phyloP scores from a whole-genome alignment of 352 stramenopile genomes.

The Pythium periplocum region DNA sequence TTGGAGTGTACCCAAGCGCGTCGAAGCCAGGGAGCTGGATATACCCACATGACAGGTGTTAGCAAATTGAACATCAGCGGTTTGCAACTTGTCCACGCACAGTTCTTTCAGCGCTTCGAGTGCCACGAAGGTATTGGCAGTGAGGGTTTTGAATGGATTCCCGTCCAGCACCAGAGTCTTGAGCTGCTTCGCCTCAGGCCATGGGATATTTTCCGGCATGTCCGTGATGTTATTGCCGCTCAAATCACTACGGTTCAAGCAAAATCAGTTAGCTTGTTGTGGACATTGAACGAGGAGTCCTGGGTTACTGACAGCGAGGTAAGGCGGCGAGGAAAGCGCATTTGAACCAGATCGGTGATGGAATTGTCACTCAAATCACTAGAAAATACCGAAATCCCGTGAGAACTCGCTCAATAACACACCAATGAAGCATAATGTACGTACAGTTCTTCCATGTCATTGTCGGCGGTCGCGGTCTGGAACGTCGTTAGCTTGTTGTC shows the following conservation, averaged over 20 bases:
- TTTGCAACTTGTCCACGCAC: slow-evolving; percentile 17
- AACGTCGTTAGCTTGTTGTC: slow-evolving; percentile 59
- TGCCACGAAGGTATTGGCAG: slow-evolving; percentile 28
- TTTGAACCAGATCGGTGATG: slow-evolving; percentile 30
- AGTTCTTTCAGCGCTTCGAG: slow-evolving; percentile 48
- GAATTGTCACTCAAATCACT: slow-evolving; percentile 41
- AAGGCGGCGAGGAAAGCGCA: slow-evolving; percentile 35
- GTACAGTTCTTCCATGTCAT: slow-evolving; percentile 51
- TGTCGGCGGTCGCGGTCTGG: slow-evolving; percentile 27
- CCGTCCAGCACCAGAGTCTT: slow-evolving; percentile 56
- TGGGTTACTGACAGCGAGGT: slow-evolving; percentile 26
- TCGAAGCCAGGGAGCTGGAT: too few species aligned
- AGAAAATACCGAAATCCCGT: slow-evolving; percentile 2
- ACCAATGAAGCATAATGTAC: slow-evolving; percentile 9
- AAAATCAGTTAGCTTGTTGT: not conserved
- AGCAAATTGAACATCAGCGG: too few species aligned
- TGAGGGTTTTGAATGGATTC: slow-evolving; percentile 38
- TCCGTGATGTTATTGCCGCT: slow-evolving; percentile 10
- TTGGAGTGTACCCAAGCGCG: too few species aligned
- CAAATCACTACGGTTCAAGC: slow-evolving; percentile 9
- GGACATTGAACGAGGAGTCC: not conserved
- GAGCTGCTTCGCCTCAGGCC: slow-evolving; percentile 35
- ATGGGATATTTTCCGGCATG: slow-evolving; percentile 26
- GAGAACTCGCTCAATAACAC: not conserved
- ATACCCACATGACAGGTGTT: too few species aligned